A percentile compares a stretch with the other conserved stretches of the same genome.
These are phyloP conservation scores for Hypomontagnella submonticulosa DNA, from an alignment of 495 filamentous ascomycete genomes.

Conservation along the genomic window DNA sequence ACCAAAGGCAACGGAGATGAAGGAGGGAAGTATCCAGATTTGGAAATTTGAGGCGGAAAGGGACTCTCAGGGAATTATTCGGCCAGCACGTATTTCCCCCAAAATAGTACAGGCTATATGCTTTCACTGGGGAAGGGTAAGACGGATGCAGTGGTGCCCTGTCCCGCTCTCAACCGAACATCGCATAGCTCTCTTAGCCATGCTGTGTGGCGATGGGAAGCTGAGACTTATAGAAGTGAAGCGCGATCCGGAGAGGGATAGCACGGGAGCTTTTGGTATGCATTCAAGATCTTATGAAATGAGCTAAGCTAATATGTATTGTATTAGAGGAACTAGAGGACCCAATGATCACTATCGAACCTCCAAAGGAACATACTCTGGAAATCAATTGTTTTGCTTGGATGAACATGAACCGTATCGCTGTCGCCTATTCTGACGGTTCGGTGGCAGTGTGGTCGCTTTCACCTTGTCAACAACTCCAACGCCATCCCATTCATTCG, in stretches of 20 bases:
- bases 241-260: constrained; percentile 24
- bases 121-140: constrained; percentile 55
- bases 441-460: constrained; percentile 62
- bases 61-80: constrained; percentile 30
- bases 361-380: constrained; percentile 54
- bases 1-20: constrained; percentile 35
- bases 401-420: constrained; percentile 60
- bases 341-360: constrained; percentile 54
- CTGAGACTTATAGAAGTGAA: constrained; percentile 55
- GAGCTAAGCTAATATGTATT: constrained; percentile 30
- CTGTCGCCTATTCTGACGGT: constrained; percentile 59
- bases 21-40: constrained; percentile 54
- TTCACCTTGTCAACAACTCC: constrained; percentile 51
- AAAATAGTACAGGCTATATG: constrained; percentile 47
- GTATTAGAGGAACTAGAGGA: constrained; percentile 52
- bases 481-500: constrained; percentile 55
- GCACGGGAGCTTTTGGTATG: constrained; percentile 50
- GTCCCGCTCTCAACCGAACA: constrained; percentile 46
- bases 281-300: neutral
- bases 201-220: constrained; percentile 56
- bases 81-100: constrained; percentile 39
- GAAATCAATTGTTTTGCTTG: constrained; percentile 60
- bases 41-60: constrained; percentile 52
- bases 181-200: constrained; percentile 49
- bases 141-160: constrained; percentile 59